phyloP scores from a whole-genome alignment of 75 land plant species.

The Sequoiadendron giganteum region DNA sequence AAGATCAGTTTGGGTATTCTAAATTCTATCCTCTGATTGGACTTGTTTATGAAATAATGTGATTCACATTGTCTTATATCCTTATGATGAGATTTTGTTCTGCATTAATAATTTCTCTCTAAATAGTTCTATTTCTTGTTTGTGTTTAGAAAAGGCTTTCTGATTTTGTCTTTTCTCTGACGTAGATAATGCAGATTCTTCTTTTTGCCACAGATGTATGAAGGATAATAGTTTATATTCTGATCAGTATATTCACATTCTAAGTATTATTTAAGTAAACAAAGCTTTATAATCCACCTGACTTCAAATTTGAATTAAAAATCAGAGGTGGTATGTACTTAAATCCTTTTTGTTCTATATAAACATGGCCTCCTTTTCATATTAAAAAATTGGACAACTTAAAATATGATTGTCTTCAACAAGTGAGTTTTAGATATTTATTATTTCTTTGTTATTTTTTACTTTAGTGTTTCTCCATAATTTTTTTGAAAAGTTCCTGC shows the following conservation, averaged over 20 bases:
- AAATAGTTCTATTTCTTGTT: not conserved
- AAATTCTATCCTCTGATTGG: not conserved
- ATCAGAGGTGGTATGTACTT: not conserved
- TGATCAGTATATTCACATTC: not conserved
- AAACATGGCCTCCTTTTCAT: not conserved
- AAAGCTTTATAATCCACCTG: not conserved
- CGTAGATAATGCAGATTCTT: not conserved
- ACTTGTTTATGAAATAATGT: not conserved
- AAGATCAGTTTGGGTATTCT: conserved; percentile 60
- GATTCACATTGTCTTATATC: not conserved
- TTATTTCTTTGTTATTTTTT: not conserved
- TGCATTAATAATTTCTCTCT: not conserved
- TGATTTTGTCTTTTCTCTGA: not conserved
- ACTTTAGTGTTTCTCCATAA: not conserved
- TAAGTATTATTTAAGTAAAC: not conserved
- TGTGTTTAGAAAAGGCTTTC: not conserved
- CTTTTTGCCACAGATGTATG: not conserved
- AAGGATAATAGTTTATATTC: not conserved
- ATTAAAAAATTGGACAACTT: not conserved
- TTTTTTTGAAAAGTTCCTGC: not conserved
- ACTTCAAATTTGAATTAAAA: not conserved
- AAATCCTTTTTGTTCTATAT: not conserved
- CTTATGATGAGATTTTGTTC: not conserved
- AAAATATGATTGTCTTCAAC: not conserved
- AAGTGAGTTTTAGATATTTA: not conserved